Conservation (phyloP, 2,329 filamentous ascomycete genomes). For the Sporothrix variecibatus region DNA sequence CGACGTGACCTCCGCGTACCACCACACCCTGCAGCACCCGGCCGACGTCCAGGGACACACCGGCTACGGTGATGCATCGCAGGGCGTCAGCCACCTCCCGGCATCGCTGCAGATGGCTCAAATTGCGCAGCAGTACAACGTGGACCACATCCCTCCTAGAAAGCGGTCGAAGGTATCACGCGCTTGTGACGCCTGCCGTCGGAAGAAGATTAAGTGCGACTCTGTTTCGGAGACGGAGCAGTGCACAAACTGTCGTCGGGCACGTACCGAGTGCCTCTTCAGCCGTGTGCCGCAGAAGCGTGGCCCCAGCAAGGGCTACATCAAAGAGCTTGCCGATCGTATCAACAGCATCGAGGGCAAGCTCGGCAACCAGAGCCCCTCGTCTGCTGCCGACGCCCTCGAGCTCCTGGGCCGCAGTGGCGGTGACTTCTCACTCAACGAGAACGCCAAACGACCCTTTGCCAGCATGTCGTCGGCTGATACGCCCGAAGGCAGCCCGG, state of each 20-base stretch:
- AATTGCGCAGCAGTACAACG: slow-evolving; percentile 48
- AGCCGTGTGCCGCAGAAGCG: slow-evolving; percentile 86
- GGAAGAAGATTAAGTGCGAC: slow-evolving; percentile 90
- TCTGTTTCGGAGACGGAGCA: slow-evolving; percentile 72
- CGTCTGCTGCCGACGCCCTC: slow-evolving; percentile 40
- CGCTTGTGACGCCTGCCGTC: slow-evolving; percentile 84
- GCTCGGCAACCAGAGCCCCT: slow-evolving; percentile 54
- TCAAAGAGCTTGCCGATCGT: slow-evolving; percentile 86
- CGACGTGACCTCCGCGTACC: slow-evolving; percentile 23
- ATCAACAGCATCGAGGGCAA: slow-evolving; percentile 81
- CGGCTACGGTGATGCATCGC: slow-evolving; percentile 30
- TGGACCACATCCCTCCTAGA: slow-evolving; percentile 65
- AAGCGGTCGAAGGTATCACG: slow-evolving; percentile 86
- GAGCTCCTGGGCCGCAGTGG: slow-evolving; percentile 20
- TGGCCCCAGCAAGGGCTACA: slow-evolving; percentile 91
- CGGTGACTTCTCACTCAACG: slow-evolving; percentile 38
- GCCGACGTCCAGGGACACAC: slow-evolving; percentile 32
- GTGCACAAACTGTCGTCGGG: slow-evolving; percentile 79
- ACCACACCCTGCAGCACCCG: slow-evolving; percentile 30
- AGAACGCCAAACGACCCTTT: slow-evolving; percentile 51
- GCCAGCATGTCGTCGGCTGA: slow-evolving; percentile 51
- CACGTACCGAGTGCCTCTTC: slow-evolving; percentile 77
- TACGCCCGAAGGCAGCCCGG: slow-evolving; percentile 41
- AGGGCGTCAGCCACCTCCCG: slow-evolving; percentile 37
- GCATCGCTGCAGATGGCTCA: slow-evolving; percentile 40